Percentiles rank a stretch among this genome's conserved stretches.
These are phyloP conservation scores for Leccinellum rugosiceps DNA, from an alignment of 768 basidiomycete species.

Conservation along the genomic window DNA sequence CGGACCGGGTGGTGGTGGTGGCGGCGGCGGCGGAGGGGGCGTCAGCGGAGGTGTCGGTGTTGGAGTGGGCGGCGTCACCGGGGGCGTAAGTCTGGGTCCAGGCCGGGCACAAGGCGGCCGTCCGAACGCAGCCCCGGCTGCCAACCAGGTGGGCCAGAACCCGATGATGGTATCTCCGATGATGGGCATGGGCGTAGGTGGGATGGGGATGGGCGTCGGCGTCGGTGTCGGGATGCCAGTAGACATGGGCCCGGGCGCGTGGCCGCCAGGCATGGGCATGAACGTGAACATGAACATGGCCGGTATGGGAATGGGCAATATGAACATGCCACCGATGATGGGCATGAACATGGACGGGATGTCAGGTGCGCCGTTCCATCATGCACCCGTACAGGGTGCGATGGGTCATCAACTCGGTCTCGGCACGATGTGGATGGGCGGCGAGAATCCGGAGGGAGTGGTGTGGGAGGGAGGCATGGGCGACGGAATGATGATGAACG, in stretches of 20 bases:
- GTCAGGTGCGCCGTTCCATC: slow-evolving; percentile 23
- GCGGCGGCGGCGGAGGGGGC: slow-evolving; percentile 23
- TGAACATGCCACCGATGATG: slow-evolving; percentile 38
- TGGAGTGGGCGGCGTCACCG: slow-evolving; percentile 18
- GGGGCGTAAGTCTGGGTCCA: slow-evolving; percentile 13
- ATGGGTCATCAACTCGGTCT: slow-evolving; percentile 27
- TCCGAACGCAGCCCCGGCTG: slow-evolving; percentile 1
- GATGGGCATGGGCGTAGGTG: slow-evolving; percentile 45
- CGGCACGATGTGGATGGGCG: slow-evolving; percentile 36
- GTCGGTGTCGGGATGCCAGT: slow-evolving; percentile 31
- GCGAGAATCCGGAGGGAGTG: slow-evolving; percentile 28
- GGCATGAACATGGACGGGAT: slow-evolving; percentile 39
- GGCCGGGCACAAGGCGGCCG: background rate
- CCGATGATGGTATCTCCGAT: slow-evolving; percentile 37
- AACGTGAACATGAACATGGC: slow-evolving; percentile 37
- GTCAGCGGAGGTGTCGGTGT: slow-evolving; percentile 22
- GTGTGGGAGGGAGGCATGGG: slow-evolving; percentile 40
- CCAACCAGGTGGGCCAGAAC: slow-evolving; percentile 20
- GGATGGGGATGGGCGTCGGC: slow-evolving; percentile 33
- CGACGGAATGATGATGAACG: slow-evolving; percentile 43
- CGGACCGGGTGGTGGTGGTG: background rate
- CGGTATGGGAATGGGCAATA: slow-evolving; percentile 39
- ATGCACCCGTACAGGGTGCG: slow-evolving; percentile 9
- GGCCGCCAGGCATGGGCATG: slow-evolving; percentile 25
- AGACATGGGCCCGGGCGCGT: slow-evolving; percentile 31